Evolutionary conservation across 495 filamentous ascomycete species (phyloP).

Genomic region (Aspergillus hancockii): DNA sequence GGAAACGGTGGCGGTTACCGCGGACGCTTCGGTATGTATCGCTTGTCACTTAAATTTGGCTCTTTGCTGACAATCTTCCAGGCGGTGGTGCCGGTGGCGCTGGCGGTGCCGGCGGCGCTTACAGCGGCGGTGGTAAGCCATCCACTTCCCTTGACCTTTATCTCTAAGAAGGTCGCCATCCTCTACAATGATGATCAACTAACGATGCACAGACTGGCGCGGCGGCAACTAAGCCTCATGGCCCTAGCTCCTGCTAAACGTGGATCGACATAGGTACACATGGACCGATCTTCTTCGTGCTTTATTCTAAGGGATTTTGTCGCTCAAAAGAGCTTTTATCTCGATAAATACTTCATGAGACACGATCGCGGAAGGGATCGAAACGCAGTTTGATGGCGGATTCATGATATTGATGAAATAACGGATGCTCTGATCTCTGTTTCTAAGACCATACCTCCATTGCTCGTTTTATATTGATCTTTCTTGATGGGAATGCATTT

Average conservation of each 20-base stretch:
- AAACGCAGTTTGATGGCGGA: conserved; percentile 20
- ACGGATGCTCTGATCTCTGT: conserved; percentile 10
- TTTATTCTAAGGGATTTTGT: conserved; percentile 5
- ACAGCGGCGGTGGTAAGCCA: conserved; percentile 33
- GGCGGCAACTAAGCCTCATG: conserved; percentile 24
- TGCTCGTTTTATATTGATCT: conserved; percentile 6
- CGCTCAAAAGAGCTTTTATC: not conserved
- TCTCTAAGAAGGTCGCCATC: not conserved
- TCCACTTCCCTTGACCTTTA: not conserved
- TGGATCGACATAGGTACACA: not conserved
- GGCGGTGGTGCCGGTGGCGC: conserved; percentile 31
- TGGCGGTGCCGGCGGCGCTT: conserved; percentile 33
- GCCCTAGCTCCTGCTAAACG: not conserved
- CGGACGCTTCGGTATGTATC: conserved; percentile 28
- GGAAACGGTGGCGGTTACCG: conserved; percentile 34
- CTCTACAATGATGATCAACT: not conserved
- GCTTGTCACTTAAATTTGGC: not conserved
- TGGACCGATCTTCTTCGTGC: conserved; percentile 6
- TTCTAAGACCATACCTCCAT: conserved; percentile 12
- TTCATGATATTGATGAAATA: conserved; percentile 15
- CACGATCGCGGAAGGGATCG: conserved; percentile 19
- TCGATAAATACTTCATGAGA: conserved; percentile 13
- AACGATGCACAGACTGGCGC: conserved; percentile 31
- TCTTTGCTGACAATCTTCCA: conserved; percentile 8
- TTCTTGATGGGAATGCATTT: not conserved